A percentile compares a stretch with the other conserved stretches of the same genome.
Conservation (phyloP, 257 asterid genomes). For the Solanum peruvianum region DNA sequence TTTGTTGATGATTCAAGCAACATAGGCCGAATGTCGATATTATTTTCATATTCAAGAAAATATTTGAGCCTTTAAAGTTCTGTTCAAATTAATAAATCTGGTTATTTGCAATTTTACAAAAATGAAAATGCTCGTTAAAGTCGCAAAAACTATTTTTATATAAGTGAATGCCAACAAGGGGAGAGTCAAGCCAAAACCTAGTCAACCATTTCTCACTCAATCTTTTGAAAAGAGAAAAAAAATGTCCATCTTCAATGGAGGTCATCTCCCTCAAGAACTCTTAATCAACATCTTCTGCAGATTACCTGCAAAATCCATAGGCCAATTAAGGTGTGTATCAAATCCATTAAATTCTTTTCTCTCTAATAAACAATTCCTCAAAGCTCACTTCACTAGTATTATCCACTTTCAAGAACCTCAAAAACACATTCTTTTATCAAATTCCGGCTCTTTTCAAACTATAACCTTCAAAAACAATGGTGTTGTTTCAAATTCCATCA, state of each 20-base stretch:
- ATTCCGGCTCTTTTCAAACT: background rate
- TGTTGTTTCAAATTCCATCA: background rate
- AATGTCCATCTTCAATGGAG: background rate
- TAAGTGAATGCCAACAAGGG: no score
- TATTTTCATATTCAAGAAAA: background rate
- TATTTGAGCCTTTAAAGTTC: background rate
- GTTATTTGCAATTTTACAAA: background rate
- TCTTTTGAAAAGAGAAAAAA: background rate
- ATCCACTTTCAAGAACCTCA: background rate
- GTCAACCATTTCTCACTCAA: background rate
- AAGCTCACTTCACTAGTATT: background rate
- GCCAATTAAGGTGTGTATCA: conserved; percentile 4
- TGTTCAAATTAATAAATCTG: background rate
- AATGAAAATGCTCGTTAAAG: background rate
- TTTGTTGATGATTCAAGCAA: background rate
- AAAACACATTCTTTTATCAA: background rate
- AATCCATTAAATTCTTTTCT: background rate
- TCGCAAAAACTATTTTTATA: no score
- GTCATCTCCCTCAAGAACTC: conserved; percentile 4
- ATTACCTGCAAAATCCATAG: conserved; percentile 6
- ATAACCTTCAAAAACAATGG: background rate
- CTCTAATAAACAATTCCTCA: background rate
- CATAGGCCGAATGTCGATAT: background rate
- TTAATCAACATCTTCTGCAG: background rate
- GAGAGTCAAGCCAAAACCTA: background rate